Evolutionary conservation across 805 yeast species (phyloP).

Genomic region (Huiozyma sinensis): DNA sequence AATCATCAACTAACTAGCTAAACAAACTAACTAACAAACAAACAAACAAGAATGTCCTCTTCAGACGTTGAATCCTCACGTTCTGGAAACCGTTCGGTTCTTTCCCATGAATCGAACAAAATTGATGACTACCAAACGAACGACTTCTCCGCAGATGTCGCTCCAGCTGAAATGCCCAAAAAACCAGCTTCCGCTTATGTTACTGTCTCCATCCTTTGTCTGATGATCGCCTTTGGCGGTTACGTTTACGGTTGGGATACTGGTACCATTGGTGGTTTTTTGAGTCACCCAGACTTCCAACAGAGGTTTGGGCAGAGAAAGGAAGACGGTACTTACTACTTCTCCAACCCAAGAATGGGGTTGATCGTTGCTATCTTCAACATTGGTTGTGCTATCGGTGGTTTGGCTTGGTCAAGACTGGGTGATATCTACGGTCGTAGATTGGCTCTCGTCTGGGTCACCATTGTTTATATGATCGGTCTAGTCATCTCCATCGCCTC

Average conservation of each 20-base stretch:
- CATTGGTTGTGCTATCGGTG: constrained; percentile 70
- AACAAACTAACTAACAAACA: background rate
- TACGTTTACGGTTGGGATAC: constrained; percentile 69
- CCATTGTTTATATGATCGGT: constrained; percentile 50
- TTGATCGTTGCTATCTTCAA: constrained; percentile 52
- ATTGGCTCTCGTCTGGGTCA: constrained; percentile 38
- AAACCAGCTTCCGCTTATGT: constrained; percentile 28
- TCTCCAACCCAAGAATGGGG: constrained; percentile 47
- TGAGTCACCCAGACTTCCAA: constrained; percentile 43
- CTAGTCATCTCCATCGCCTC: constrained; percentile 54
- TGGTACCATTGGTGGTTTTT: constrained; percentile 70
- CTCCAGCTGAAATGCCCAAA: constrained; percentile 18
- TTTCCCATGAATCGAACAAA: background rate
- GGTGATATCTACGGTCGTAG: constrained; percentile 62
- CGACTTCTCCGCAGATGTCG: constrained; percentile 3
- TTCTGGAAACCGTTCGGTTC: background rate
- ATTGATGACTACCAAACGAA: background rate
- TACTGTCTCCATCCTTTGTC: constrained; percentile 25
- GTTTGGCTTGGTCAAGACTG: constrained; percentile 44
- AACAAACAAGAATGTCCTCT: background rate
- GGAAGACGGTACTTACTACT: constrained; percentile 33
- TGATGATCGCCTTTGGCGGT: constrained; percentile 25
- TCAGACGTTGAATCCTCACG: background rate
- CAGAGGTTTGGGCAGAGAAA: constrained; percentile 44
- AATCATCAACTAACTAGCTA: background rate